Evolutionary conservation across 225 moss, liverwort and hornwort species (phyloP).

Genomic region (Bryoerythrophyllum caledonicum): DNA sequence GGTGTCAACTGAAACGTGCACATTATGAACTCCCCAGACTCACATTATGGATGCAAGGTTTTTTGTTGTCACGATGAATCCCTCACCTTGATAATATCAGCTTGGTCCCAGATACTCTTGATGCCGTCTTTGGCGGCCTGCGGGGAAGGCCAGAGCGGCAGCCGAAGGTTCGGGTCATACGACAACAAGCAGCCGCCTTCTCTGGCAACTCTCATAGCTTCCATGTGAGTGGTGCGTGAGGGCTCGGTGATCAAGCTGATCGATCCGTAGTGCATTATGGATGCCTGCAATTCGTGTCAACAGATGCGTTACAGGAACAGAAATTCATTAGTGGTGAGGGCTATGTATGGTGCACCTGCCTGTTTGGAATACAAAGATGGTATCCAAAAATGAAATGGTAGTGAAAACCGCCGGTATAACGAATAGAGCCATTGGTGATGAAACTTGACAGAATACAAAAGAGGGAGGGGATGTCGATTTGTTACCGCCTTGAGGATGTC

Average conservation of each 20-base stretch:
- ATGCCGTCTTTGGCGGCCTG: constrained; percentile 81
- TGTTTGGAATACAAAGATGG: too few relatives aligned
- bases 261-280: constrained; percentile 86
- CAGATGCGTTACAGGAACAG: constrained; percentile 4
- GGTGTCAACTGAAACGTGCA: too few relatives aligned
- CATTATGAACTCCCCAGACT: too few relatives aligned
- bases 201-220: constrained; percentile 79
- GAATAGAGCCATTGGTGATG: too few relatives aligned
- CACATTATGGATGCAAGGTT: too few relatives aligned
- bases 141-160: constrained; percentile 82
- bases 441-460: background rate
- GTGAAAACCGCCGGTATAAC: too few relatives aligned
- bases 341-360: too few relatives aligned
- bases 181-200: constrained; percentile 78
- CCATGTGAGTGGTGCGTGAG: constrained; percentile 85
- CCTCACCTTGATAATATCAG: constrained; percentile 59
- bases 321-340: too few relatives aligned
- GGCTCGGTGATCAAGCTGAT: constrained; percentile 96
- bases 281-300: constrained; percentile 52
- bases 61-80: too few relatives aligned
- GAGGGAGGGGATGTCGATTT: background rate
- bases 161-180: constrained; percentile 85
- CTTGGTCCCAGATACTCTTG: constrained; percentile 92
- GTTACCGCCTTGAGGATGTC: constrained; percentile 74
- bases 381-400: too few relatives aligned